Conservation (phyloP, 2,329 filamentous ascomycete genomes). For the Dactylonectria macrodidyma region DNA sequence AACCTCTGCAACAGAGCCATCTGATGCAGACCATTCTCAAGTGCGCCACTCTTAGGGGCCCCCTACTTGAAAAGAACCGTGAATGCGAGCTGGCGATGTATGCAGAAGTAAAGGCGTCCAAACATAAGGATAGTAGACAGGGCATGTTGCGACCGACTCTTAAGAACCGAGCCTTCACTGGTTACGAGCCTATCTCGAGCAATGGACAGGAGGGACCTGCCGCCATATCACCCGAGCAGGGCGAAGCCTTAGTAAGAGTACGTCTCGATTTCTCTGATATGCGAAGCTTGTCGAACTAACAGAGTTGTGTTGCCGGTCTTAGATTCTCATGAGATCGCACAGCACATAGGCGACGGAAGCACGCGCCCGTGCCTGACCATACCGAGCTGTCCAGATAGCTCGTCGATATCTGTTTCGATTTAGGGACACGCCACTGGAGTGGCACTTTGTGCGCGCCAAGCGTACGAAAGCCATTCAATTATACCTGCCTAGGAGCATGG, state of each 20-base stretch:
- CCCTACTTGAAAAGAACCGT: slow-evolving; percentile 82
- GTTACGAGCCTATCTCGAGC: slow-evolving; percentile 71
- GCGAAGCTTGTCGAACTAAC: slow-evolving; percentile 57
- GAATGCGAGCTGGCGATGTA: slow-evolving; percentile 71
- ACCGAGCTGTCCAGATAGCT: slow-evolving; percentile 16
- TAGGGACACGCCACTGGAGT: not conserved
- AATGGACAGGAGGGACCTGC: slow-evolving; percentile 73
- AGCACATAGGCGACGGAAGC: slow-evolving; percentile 37
- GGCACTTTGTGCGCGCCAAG: not conserved
- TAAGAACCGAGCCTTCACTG: slow-evolving; percentile 78
- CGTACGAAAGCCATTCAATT: not conserved
- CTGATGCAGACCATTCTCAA: slow-evolving; percentile 98
- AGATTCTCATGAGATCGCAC: slow-evolving; percentile 50
- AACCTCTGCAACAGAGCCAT: slow-evolving; percentile 96
- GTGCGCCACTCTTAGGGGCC: slow-evolving; percentile 91
- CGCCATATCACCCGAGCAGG: slow-evolving; percentile 62
- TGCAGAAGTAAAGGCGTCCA: slow-evolving; percentile 62
- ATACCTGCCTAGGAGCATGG: not conserved
- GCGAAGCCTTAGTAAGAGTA: slow-evolving; percentile 67
- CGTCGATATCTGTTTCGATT: slow-evolving; percentile 10
- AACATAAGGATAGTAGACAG: slow-evolving; percentile 56
- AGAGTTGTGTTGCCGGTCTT: slow-evolving; percentile 34
- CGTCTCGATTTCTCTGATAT: slow-evolving; percentile 60
- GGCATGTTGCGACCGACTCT: slow-evolving; percentile 58
- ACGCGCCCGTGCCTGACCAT: slow-evolving; percentile 9